Base-by-base conservation (phyloP, 2,329 filamentous ascomycete species). In the Aspergillus aculeatus region DNA sequence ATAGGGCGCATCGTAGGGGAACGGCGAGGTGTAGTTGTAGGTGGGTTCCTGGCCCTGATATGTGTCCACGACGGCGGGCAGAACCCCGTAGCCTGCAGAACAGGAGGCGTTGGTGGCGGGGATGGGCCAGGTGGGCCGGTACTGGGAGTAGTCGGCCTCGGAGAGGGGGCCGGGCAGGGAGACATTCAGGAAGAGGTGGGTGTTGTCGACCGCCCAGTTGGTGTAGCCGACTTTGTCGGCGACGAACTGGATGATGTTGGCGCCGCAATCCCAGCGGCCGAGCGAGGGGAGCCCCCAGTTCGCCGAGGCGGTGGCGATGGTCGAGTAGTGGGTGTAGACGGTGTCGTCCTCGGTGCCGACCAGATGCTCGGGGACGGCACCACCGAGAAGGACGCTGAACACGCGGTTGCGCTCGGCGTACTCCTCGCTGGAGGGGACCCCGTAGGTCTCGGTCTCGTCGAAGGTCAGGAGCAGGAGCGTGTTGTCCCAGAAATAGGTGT, bases 381-480 rank as follows among this genome's bases (percentile, higher is more conserved):
- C 89, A n/a, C 91, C 91, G 2, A 95, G 78, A 0, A 95, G 82
- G 62, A 95, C 82, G 61, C 80, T 84, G 60, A 90, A 83, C 58
- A 94, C 82, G 38, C 81, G 81, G 82, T 94, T 94, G 67, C 83
- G 83, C 9, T 80, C 76, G 75, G 92, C 91, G 10, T 84, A 86
- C 66, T 89, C 84, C 74, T 88, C 91, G 26, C 26, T 9, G 26
- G 26, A 29, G 26, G 26, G 26, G 26, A 29, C 26, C 7, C 26
- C 26, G 26, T 29, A 29, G 26, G 26, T 29, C 7, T 29, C 26
- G 7, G 26, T 29, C 78, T 94, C 91, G 66, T 95, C 91, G 69
- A 91, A 95, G 16, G 86, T 93, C 63, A 95, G 74, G 4, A 93
- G 78, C 14, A 95, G 83, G 1, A 94, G 82, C 0, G 90, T 93